Conservation (phyloP, 1,284 basidiomycete species). For the Peniophora sp. region DNA sequence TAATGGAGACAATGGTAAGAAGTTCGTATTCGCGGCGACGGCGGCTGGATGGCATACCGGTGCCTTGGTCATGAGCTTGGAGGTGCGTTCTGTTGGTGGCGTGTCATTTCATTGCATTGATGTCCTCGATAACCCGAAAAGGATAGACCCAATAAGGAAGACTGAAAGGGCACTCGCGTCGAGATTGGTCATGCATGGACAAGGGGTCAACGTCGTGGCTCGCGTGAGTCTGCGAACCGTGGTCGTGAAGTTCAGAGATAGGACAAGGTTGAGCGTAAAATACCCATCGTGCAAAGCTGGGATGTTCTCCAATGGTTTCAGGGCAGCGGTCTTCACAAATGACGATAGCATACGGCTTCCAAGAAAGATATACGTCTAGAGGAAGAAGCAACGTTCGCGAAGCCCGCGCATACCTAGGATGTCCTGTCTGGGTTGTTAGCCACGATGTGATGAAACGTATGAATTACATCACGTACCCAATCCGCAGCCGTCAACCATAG, state of each 20-base stretch:
- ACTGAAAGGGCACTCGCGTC: too few species aligned
- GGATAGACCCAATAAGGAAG: too few species aligned
- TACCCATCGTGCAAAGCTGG: too few species aligned
- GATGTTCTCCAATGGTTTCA: too few species aligned
- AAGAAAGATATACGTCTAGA: constrained; percentile 20
- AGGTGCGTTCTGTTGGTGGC: constrained; percentile 32
- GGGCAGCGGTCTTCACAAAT: too few species aligned
- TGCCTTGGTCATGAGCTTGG: constrained; percentile 75
- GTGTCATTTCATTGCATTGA: not conserved
- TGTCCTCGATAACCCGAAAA: constrained; percentile 7
- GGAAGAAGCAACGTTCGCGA: constrained; percentile 73
- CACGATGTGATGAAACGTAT: constrained; percentile 1
- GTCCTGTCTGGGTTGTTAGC: constrained; percentile 38
- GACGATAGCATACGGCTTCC: too few species aligned
- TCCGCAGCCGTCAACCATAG: constrained; percentile 84
- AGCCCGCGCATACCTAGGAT: constrained; percentile 70
- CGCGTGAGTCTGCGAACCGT: too few species aligned
- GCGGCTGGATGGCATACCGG: constrained; percentile 87
- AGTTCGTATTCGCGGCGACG: constrained; percentile 73
- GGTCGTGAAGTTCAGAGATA: too few species aligned
- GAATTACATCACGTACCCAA: constrained; percentile 51
- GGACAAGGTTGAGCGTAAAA: too few species aligned
- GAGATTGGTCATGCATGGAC: too few species aligned
- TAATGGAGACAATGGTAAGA: constrained; percentile 30
- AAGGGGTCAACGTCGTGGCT: too few species aligned